Percentiles rank a stretch among this genome's conserved stretches.
Conservation (phyloP, 768 basidiomycete genomes). For the Termitomyces sp. region DNA sequence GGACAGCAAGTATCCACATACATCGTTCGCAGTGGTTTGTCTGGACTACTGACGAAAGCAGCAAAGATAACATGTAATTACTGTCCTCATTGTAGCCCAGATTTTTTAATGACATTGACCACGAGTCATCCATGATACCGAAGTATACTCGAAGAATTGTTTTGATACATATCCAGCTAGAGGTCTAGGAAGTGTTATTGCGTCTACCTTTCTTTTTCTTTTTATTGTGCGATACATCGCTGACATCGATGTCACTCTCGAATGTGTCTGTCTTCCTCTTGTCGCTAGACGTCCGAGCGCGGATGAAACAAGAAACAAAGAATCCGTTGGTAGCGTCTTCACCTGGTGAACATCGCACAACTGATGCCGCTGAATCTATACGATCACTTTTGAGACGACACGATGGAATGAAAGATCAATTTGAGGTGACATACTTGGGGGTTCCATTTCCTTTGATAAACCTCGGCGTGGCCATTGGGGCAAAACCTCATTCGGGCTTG, state of each 20-base stretch:
- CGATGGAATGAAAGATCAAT: neutral
- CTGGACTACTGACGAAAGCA: constrained; percentile 20
- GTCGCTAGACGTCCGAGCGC: constrained; percentile 9
- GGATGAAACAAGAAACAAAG: constrained; percentile 92
- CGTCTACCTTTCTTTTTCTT: constrained; percentile 21
- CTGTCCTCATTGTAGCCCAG: constrained; percentile 12
- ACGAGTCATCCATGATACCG: neutral
- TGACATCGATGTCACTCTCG: constrained; percentile 15
- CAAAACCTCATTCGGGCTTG: constrained; percentile 61
- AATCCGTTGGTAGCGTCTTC: constrained; percentile 95
- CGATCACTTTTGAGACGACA: constrained; percentile 4
- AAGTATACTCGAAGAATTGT: too few species aligned
- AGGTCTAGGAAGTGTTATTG: neutral
- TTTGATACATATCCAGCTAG: neutral
- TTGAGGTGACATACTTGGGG: constrained; percentile 38
- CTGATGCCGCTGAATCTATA: constrained; percentile 52
- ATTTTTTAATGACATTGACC: constrained; percentile 10
- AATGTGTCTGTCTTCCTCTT: constrained; percentile 25
- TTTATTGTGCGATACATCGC: constrained; percentile 14
- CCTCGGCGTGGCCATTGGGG: constrained; percentile 86
- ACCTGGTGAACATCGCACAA: constrained; percentile 73
- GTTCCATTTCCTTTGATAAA: constrained; percentile 56
- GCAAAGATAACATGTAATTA: constrained; percentile 13
- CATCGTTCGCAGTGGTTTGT: constrained; percentile 10
- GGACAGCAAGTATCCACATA: constrained; percentile 17